A percentile compares a stretch with the other conserved stretches of the same genome.
These are phyloP conservation scores for Ramaria sp. DNA, from an alignment of 768 basidiomycete species.

Conservation along the genomic window DNA sequence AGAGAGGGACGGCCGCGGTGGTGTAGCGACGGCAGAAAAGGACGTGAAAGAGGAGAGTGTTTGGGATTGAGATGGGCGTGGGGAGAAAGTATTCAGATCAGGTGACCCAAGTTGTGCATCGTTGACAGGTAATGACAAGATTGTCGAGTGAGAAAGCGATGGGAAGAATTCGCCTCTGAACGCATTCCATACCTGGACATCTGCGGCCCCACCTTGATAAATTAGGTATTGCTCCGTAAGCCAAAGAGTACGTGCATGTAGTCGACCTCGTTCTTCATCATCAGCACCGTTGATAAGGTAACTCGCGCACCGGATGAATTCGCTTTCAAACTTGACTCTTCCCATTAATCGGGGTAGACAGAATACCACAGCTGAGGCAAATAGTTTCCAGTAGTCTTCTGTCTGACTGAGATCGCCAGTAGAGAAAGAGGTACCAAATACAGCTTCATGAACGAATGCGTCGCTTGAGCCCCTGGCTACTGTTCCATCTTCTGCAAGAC, in stretches of 20 bases:
- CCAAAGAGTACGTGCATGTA: constrained; percentile 45
- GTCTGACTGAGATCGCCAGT: constrained; percentile 9
- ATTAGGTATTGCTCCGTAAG: constrained; percentile 54
- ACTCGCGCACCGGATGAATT: constrained; percentile 54
- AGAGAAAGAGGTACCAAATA: constrained; percentile 64
- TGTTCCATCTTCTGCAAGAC: constrained; percentile 25
- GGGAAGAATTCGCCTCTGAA: constrained; percentile 29
- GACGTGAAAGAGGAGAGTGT: constrained; percentile 15
- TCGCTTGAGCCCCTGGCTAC: constrained; percentile 64
- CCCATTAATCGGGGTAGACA: constrained; percentile 47
- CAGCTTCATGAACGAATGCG: constrained; percentile 70
- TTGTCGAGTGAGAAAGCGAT: constrained; percentile 30
- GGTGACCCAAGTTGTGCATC: constrained; percentile 23
- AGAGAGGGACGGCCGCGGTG: constrained; percentile 10
- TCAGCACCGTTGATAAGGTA: constrained; percentile 51
- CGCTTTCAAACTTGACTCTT: constrained; percentile 49
- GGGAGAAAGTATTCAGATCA: constrained; percentile 40
- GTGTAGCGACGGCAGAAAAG: constrained; percentile 1
- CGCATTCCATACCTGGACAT: constrained; percentile 43
- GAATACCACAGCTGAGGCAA: constrained; percentile 50
- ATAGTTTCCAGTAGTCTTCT: constrained; percentile 42
- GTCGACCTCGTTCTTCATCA: constrained; percentile 25
- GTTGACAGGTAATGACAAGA: constrained; percentile 13
- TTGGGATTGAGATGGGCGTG: constrained; percentile 34
- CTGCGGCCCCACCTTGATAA: constrained; percentile 42